These are phyloP conservation scores for Dorcoceras hygrometricum DNA, from an alignment of 257 asterid genomes.

Conservation along the genomic window DNA sequence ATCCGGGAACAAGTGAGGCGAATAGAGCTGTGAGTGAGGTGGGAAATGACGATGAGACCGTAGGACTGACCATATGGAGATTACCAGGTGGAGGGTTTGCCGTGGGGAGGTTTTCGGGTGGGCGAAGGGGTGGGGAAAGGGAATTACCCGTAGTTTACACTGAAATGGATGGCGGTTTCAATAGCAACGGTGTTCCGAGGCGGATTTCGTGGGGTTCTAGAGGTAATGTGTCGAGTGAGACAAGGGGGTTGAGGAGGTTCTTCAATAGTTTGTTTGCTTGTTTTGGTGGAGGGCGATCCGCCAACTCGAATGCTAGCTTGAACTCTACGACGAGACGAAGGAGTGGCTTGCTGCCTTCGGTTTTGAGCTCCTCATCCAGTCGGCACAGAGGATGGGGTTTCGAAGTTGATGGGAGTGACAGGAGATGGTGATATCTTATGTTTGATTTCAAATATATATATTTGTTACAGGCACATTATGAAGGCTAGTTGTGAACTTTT, in stretches of 20 bases:
- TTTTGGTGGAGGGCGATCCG: constrained; percentile 50
- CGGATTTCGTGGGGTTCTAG: constrained; percentile 78
- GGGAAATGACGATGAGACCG: constrained; percentile 55
- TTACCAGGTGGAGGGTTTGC: constrained; percentile 94
- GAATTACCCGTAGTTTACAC: constrained; percentile 84
- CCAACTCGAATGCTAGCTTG: constrained; percentile 43
- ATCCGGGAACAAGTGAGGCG: constrained; percentile 25
- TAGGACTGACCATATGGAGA: constrained; percentile 85
- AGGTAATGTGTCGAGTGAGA: constrained; percentile 47
- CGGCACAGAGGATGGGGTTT: constrained; percentile 53
- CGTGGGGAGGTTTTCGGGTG: constrained; percentile 81
- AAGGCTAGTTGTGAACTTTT: neutral
- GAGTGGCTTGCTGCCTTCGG: constrained; percentile 44
- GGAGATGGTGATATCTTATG: neutral
- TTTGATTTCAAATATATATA: neutral
- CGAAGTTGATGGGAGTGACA: constrained; percentile 30
- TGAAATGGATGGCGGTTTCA: constrained; percentile 88
- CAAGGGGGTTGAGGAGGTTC: constrained; percentile 59
- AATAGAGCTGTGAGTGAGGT: constrained; percentile 38
- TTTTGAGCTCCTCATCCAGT: constrained; percentile 45
- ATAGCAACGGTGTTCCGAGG: constrained; percentile 63
- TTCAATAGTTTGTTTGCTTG: constrained; percentile 54
- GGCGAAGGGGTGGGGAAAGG: constrained; percentile 77
- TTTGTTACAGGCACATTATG: neutral
- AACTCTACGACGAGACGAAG: constrained; percentile 48